Percentiles rank a stretch among this genome's conserved stretches.
Evolutionary conservation across 805 yeast genomes (phyloP).

Genomic region (Metschnikowia picachoensis): DNA sequence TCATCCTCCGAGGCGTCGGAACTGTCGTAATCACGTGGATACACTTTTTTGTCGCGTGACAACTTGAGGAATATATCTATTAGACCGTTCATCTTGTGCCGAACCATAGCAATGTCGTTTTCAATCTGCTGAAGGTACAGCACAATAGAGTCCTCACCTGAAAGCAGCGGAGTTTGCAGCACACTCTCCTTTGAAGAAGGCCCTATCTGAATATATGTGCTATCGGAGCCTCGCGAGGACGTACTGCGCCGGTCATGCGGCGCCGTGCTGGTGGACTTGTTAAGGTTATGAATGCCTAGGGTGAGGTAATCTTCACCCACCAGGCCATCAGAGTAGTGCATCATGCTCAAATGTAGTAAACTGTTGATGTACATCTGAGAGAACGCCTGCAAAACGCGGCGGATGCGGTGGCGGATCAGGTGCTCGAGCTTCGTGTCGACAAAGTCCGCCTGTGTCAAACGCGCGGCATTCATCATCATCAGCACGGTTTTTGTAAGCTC

Average conservation of each 20-base stretch:
- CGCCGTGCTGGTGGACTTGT: slow-evolving; percentile 16
- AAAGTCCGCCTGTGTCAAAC: slow-evolving; percentile 52
- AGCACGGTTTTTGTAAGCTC: slow-evolving; percentile 51
- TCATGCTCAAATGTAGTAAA: slow-evolving; percentile 49
- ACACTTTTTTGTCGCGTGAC: slow-evolving; percentile 32
- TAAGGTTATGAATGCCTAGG: slow-evolving; percentile 28
- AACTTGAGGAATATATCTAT: slow-evolving; percentile 28
- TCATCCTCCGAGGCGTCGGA: slow-evolving; percentile 35
- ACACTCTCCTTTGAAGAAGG: not conserved
- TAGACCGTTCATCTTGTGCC: slow-evolving; percentile 28
- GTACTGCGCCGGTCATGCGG: slow-evolving; percentile 9
- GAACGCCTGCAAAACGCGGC: slow-evolving; percentile 49
- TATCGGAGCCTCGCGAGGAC: slow-evolving; percentile 12
- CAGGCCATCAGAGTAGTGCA: slow-evolving; percentile 28
- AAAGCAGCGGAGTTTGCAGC: not conserved
- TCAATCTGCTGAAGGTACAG: slow-evolving; percentile 38
- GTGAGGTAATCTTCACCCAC: slow-evolving; percentile 27
- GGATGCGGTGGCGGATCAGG: slow-evolving; percentile 47
- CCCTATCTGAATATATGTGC: slow-evolving; percentile 5
- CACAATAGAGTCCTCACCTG: slow-evolving; percentile 1
- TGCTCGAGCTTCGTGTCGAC: slow-evolving; percentile 43
- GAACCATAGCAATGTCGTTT: slow-evolving; percentile 35
- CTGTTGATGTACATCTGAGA: slow-evolving; percentile 67
- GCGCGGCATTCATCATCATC: slow-evolving; percentile 49
- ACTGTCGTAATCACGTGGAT: slow-evolving; percentile 33